Evolutionary conservation across 768 basidiomycete genomes (phyloP).

Genomic region (Leccinellum rugosiceps): DNA sequence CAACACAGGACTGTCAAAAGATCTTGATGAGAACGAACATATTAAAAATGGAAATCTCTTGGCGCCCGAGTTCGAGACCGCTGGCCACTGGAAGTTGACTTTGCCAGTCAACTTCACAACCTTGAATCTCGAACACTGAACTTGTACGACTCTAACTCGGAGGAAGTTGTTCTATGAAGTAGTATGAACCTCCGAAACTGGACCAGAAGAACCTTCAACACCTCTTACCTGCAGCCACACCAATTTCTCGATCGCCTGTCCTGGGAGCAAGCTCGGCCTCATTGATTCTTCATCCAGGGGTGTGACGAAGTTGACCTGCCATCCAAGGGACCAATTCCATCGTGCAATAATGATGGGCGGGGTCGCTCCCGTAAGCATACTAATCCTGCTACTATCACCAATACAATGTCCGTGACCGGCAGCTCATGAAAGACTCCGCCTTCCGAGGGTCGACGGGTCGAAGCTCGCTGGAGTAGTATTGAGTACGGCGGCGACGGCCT

Average conservation of each 20-base stretch:
- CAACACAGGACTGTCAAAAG: neutral
- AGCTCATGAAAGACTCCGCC: neutral
- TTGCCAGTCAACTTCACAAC: no score
- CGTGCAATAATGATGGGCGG: neutral
- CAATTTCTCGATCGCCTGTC: neutral
- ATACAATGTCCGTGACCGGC: neutral
- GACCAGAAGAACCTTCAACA: no score
- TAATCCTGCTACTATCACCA: neutral
- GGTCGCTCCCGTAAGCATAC: neutral
- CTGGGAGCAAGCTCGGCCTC: neutral
- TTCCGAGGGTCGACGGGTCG: neutral
- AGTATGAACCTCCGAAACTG: neutral
- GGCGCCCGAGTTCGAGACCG: no score
- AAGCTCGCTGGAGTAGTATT: neutral
- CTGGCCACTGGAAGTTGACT: no score
- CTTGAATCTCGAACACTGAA: no score
- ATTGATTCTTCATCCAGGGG: neutral
- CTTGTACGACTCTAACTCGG: neutral
- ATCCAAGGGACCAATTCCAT: neutral
- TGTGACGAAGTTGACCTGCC: neutral
- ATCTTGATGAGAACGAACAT: neutral
- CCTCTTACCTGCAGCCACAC: neutral
- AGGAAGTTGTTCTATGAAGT: no score
- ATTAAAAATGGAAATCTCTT: neutral
- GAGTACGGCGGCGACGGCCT: neutral